A percentile compares a stretch with the other conserved stretches of the same genome.
Conservation (phyloP, 345 rosid genomes). For the Raphanus sativus region DNA sequence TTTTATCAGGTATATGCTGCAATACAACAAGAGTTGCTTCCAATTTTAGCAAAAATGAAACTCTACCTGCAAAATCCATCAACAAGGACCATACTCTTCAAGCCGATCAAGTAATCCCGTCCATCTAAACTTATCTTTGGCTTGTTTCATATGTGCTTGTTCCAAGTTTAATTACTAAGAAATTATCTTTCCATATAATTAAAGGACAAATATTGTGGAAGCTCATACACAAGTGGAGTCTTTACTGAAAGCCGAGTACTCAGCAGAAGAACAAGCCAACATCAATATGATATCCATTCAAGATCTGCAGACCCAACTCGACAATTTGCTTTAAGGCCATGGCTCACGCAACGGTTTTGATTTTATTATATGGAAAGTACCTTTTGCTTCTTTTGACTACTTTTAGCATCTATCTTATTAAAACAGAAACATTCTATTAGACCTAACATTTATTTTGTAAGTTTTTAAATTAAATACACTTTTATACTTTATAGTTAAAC, state of each 20-base stretch:
- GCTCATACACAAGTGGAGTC: slow-evolving; percentile 83
- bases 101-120: slow-evolving; percentile 77
- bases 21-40: slow-evolving; percentile 68
- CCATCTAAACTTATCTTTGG: not conserved
- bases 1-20: slow-evolving; percentile 68
- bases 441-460: too few species aligned
- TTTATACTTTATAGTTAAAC: too few species aligned
- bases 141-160: not conserved
- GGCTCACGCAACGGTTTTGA: slow-evolving; percentile 1
- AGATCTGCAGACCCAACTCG: slow-evolving; percentile 77
- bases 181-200: not conserved
- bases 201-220: slow-evolving; percentile 87
- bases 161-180: not conserved
- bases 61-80: slow-evolving; percentile 86
- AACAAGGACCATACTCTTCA: slow-evolving; percentile 85
- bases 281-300: slow-evolving; percentile 62
- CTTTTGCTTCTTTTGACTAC: slow-evolving; percentile 4
- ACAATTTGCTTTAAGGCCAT: slow-evolving; percentile 51
- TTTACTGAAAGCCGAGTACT: slow-evolving; percentile 71
- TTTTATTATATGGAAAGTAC: not conserved
- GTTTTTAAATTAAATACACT: too few species aligned
- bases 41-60: slow-evolving; percentile 79
- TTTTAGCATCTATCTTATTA: too few species aligned
- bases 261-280: slow-evolving; percentile 63
- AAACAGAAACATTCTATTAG: too few species aligned